Conservation (phyloP, 352 stramenopile species). For the Thalassiosira ordinaria region DNA sequence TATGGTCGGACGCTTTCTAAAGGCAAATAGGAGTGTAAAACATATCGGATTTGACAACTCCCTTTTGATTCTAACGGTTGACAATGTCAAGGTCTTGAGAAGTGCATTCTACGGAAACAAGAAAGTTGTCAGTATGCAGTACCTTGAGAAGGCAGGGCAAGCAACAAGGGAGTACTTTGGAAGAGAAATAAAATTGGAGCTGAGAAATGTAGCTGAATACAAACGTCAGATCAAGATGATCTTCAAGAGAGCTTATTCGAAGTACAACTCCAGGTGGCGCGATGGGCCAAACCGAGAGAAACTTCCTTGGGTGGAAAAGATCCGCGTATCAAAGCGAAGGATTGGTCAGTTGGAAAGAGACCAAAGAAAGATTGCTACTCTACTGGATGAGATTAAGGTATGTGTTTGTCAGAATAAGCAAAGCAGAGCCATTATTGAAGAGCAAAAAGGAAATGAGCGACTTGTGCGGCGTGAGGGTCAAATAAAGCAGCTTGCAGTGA, state of each 20-base stretch:
- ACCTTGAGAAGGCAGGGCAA: slow-evolving; percentile 2
- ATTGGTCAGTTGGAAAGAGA: slow-evolving; percentile 36
- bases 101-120: slow-evolving; percentile 40
- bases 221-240: slow-evolving; percentile 31
- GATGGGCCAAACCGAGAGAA: slow-evolving; percentile 27
- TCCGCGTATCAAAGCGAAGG: slow-evolving; percentile 30
- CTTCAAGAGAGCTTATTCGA: slow-evolving; percentile 28
- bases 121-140: slow-evolving; percentile 20
- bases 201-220: slow-evolving; percentile 3
- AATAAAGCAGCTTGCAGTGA: slow-evolving; percentile 14
- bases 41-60: slow-evolving; percentile 30
- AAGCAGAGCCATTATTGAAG: background rate
- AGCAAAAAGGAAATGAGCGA: slow-evolving; percentile 20
- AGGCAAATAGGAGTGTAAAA: slow-evolving; percentile 29
- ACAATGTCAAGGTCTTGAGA: slow-evolving; percentile 21
- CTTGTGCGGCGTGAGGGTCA: slow-evolving; percentile 20
- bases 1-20: slow-evolving; percentile 29
- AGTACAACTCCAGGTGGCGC: slow-evolving; percentile 27
- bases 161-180: background rate
- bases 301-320: slow-evolving; percentile 30
- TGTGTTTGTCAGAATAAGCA: slow-evolving; percentile 13
- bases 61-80: slow-evolving; percentile 17
- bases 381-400: slow-evolving; percentile 20
- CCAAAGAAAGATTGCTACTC: slow-evolving; percentile 19
- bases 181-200: slow-evolving; percentile 2